Evolutionary conservation across 176 grass and related monocot genomes (phyloP), one percentile per base, ranked within the genome.

Genomic region (Zea luxurians): DNA sequence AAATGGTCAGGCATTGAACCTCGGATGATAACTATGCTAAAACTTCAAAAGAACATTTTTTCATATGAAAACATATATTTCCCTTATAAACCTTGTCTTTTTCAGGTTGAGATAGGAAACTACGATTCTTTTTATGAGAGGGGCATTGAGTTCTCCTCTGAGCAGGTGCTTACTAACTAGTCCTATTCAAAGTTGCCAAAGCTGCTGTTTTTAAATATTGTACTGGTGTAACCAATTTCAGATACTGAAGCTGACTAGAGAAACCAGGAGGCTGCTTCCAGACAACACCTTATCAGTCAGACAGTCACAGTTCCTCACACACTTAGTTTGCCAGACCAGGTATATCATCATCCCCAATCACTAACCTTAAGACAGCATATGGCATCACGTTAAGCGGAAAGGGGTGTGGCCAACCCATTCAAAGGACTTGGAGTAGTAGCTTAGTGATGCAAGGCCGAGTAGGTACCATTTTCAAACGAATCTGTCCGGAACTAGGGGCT

Each of bases 251-350:
- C 77, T 98, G 53, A 87, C 95, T 13, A 87, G 53, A 67, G 89
- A 94, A 54, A 90, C 95, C 7, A 94, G 74, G 74, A 80, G 80
- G 60, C 94, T 95, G 73, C 86, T 99, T 68, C 96, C 92, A 15
- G 71, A 66, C 38, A 89, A 95, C 69, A 81, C 89, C 66, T 83
- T 99, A 20, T 95, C 96, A 13, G 96, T 99, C 48, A 99, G n/a
- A n/a, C n/a, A n/a, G n/a, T n/a, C n/a, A n/a, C 96, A 8, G 90
- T 99, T 71, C 96, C 96, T 12, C 92, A 99, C 84, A 95, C 90
- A 6, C 72, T 99, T 7, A 92, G 85, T 49, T 90, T 99, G 38
- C 90, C 89, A 18, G 92, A 95, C 94, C 96, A 99, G 92, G 96
- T 98, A 85, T 37, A 70, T 75, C 40, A 81, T 75, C 47, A 85